Base-by-base conservation (phyloP, 257 asterid genomes). In the Nicotiana tabacum region DNA sequence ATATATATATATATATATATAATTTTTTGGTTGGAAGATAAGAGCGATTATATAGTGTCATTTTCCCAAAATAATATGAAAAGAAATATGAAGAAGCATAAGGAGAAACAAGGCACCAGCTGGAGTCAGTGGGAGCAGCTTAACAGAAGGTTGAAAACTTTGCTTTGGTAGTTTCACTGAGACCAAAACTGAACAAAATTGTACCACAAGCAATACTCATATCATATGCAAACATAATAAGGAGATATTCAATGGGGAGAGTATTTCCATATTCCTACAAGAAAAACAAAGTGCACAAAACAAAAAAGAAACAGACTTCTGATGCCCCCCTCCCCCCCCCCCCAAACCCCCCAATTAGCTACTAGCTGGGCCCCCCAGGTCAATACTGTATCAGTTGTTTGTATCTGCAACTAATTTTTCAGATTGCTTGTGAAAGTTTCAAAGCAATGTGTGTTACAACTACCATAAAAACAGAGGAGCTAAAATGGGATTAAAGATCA, bases 141-240 rank as follows among this genome's bases (percentile, higher is more conserved):
- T 3, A 70, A 55, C 35, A n/a, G 77, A 77, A 85, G 32, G 70
- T 81, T 74, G 86, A 82, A 66, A 82, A 66, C 81, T 15, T 82
- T 51, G 77, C 5, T 78, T 60, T 82, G 67, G 56, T 62, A 77
- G 46, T 82, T 76, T 66, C 43, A 7, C 12, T 6, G 15, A n/a
- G 76, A 37, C 69, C 81, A 43, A 77, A 68, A 69, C 58, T 39
- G 57, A 70, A 70, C 78, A 70, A 39, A 74, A 74, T 82, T 82
- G 85, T 77, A 56, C 58, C 60, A 82, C 83, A 85, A 85, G 83
- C 81, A 85, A 77, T 64, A 39, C 10, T 66, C 33, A 81, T 30
- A 11, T 18, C 3, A 32, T 18, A 39, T 43, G 51, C 43, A 80
- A 24, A 61, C 66, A 24, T 16, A 77, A 15, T 55, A 35, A 82